phyloP scores from a whole-genome alignment of 371 early-diverging fungal genomes.

The Mucor indicus region DNA sequence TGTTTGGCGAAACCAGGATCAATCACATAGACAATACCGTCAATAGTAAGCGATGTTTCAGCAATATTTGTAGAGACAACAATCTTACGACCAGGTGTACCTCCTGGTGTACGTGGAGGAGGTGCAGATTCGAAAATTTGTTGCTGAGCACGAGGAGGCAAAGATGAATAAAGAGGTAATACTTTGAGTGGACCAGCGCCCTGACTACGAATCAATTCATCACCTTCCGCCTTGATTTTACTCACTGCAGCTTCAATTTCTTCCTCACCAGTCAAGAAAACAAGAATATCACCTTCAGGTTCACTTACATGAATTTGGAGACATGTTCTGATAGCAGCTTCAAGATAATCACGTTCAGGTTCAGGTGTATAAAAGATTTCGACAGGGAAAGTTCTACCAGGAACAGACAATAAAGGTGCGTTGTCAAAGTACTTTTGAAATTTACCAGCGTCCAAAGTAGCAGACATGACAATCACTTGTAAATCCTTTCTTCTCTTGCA shows the following conservation, averaged over 20 bases:
- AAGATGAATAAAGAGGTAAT: constrained; percentile 90
- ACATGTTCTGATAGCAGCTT: constrained; percentile 82
- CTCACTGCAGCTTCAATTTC: constrained; percentile 90
- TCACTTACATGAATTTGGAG: constrained; percentile 83
- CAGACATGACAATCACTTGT: constrained; percentile 75
- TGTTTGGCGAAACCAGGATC: constrained; percentile 98
- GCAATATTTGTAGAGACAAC: constrained; percentile 98
- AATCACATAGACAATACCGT: constrained; percentile 97
- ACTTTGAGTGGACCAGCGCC: constrained; percentile 72
- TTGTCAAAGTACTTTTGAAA: constrained; percentile 64
- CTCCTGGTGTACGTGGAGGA: constrained; percentile 66
- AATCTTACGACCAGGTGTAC: constrained; percentile 88
- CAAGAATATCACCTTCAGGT: constrained; percentile 85
- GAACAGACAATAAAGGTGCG: constrained; percentile 61
- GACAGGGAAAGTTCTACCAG: constrained; percentile 90
- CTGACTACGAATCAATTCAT: constrained; percentile 54
- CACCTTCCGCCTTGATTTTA: constrained; percentile 66
- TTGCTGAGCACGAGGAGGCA: constrained; percentile 91
- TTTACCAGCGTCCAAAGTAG: constrained; percentile 70
- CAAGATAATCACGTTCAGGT: constrained; percentile 86
- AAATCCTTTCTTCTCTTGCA: constrained; percentile 51
- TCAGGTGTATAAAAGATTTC: constrained; percentile 88
- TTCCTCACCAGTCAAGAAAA: constrained; percentile 93
- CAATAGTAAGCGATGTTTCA: constrained; percentile 98
- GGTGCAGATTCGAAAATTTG: constrained; percentile 90